Percentiles rank a stretch among this genome's conserved stretches.
phyloP scores from a whole-genome alignment of 164 flowering plant genomes.

The grape (Vitis vinifera) region DNA sequence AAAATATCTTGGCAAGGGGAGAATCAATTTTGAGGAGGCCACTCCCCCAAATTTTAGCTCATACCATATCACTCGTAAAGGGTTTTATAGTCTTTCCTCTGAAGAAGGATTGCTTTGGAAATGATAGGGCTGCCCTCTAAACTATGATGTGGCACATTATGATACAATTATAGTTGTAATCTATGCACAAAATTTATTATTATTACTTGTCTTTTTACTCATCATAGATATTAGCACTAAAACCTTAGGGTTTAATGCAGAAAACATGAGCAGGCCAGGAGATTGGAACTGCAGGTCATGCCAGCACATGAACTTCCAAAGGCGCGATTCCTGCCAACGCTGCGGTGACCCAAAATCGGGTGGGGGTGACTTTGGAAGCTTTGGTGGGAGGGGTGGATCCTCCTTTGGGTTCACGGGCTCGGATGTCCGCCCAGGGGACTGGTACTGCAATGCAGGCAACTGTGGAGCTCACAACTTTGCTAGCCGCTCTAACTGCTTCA shows the following conservation, averaged over 20 bases:
- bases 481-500: slow-evolving; percentile 97
- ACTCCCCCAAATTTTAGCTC: too few relatives aligned
- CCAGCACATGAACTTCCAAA: slow-evolving; percentile 84
- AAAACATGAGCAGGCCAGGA: slow-evolving; percentile 79
- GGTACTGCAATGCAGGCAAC: slow-evolving; percentile 81
- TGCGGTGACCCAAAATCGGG: slow-evolving; percentile 56
- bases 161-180: too few relatives aligned
- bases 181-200: not conserved
- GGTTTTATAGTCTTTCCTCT: too few relatives aligned
- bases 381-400: slow-evolving; percentile 38
- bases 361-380: slow-evolving; percentile 46
- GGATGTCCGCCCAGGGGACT: slow-evolving; percentile 94
- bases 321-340: slow-evolving; percentile 76
- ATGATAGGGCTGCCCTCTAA: too few relatives aligned
- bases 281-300: slow-evolving; percentile 94
- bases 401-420: slow-evolving; percentile 75
- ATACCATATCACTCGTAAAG: too few relatives aligned
- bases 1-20: too few relatives aligned
- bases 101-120: too few relatives aligned
- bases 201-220: not conserved
- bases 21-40: too few relatives aligned
- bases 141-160: too few relatives aligned
- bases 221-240: not conserved
- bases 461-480: slow-evolving; percentile 98
- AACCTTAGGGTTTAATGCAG: slow-evolving; percentile 6